Evolutionary conservation across 495 filamentous ascomycete species (phyloP), one percentile per base, ranked within the genome.

Genomic region (Clohesyomyces aquaticus): DNA sequence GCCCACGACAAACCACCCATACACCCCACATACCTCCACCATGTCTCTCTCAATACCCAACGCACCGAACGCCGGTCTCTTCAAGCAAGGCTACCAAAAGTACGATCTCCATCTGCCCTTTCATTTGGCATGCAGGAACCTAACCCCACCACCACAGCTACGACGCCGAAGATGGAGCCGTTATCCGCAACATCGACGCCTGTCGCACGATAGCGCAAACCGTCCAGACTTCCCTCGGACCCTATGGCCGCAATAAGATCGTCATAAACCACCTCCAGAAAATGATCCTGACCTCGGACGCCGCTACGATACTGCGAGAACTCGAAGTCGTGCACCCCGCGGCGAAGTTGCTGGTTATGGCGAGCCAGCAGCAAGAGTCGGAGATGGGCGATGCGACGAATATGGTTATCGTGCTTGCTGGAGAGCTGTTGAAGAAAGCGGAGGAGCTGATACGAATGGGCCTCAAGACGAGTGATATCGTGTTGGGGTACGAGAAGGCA

Each of bases 191-290:
- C 77, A 98, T 99, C 77, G 95, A 99, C 77, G 95, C 95, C 75
- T 98, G 93, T 81, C 87, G 91, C 70, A 91, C 95, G 46, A 98
- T 99, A 76, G 86, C 95, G 14, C 86, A 87, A 65, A 99, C 95
- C 49, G 95, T 99, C 28, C 91, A 95, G 80, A 97, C 95, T 51
- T 98, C 93, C 49, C 83, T 99, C 38, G 94, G 95, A 51, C 95
- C 95, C 54, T 97, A 94, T 75, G 95, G 95, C 73, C 90, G 95
- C 77, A 99, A 98, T 82, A 99, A 99, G 82, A 96, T 99, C 76
- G 91, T 99, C 80, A 97, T 99, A 82, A 99, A 98, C 79, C 95
- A 99, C 80, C 83, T 99, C 61, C 92, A 96, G 79, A 99, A 99
- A 83, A 96, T 98, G 94, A 93, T 96, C 65, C 83, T 99, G 61